Conservation (phyloP, 2,329 filamentous ascomycete species). For the Sporothrix sp. region DNA sequence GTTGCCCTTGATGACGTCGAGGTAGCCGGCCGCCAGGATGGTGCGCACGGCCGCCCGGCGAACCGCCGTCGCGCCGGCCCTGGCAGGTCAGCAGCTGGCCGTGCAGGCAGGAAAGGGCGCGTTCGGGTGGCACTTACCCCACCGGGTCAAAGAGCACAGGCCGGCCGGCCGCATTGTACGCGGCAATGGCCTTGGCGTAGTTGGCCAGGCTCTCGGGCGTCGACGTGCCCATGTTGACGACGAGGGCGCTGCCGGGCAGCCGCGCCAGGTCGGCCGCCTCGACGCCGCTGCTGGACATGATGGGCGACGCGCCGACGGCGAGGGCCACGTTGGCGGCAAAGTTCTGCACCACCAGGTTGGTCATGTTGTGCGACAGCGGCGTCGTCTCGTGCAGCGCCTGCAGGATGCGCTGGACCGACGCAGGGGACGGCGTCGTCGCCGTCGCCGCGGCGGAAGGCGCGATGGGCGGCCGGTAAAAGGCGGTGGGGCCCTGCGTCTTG, state of each 20-base stretch:
- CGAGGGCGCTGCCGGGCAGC: constrained; percentile 60
- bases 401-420: constrained; percentile 36
- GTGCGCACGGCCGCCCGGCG: constrained; percentile 60
- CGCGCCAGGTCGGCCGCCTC: constrained; percentile 74
- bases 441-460: neutral
- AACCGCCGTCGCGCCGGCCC: constrained; percentile 68
- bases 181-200: constrained; percentile 62
- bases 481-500: constrained; percentile 7
- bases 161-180: constrained; percentile 68
- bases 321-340: constrained; percentile 87
- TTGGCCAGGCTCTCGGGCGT: constrained; percentile 64
- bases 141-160: constrained; percentile 85
- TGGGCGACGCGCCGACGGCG: constrained; percentile 75
- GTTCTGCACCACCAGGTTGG: constrained; percentile 91
- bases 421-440: constrained; percentile 3
- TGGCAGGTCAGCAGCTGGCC: constrained; percentile 22
- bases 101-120: too few species aligned
- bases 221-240: constrained; percentile 92
- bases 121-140: too few species aligned
- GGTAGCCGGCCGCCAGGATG: constrained; percentile 64
- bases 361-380: constrained; percentile 92
- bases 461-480: constrained; percentile 10
- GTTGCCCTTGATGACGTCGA: constrained; percentile 89
- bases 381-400: constrained; percentile 49
- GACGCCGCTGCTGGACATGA: constrained; percentile 82